A percentile compares a stretch with the other conserved stretches of the same genome.
Evolutionary conservation across 1,284 basidiomycete genomes (phyloP).

Genomic region (Tilletia indica): DNA sequence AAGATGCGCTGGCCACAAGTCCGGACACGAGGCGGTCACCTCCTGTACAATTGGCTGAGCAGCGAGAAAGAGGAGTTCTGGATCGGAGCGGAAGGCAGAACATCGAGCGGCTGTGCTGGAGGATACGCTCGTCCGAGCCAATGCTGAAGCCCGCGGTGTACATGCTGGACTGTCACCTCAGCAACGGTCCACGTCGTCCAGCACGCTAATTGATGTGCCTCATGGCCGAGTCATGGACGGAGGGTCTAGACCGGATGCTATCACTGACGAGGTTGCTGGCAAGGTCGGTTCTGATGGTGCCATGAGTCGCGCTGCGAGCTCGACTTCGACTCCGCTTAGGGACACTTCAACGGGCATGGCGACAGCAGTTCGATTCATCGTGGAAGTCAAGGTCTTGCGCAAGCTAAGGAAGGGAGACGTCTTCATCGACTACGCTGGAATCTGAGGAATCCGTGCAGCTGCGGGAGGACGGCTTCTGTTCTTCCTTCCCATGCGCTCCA

Average conservation of each 20-base stretch:
- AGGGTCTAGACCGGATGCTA: no score
- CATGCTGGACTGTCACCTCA: background rate
- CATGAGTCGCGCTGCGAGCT: background rate
- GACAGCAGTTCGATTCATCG: constrained; percentile 3
- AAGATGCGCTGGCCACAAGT: background rate
- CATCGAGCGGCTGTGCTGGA: background rate
- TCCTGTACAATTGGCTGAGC: no score
- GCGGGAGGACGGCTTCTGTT: background rate
- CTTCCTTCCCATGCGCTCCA: no score
- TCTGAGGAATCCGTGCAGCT: background rate
- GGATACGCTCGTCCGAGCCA: background rate
- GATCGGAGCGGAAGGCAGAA: background rate
- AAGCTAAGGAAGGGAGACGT: constrained; percentile 14
- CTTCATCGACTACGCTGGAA: constrained; percentile 10
- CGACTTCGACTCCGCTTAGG: background rate
- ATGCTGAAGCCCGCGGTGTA: background rate
- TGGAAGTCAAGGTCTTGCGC: constrained; percentile 3
- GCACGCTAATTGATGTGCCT: no score
- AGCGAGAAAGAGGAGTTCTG: background rate
- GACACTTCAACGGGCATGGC: background rate
- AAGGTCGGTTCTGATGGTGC: background rate
- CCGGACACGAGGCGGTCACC: no score
- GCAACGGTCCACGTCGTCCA: no score
- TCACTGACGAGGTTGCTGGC: background rate
- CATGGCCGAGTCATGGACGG: no score